These are phyloP conservation scores for Gamsiella multidivaricata DNA, from an alignment of 192 early-diverging fungal species.

Conservation along the genomic window DNA sequence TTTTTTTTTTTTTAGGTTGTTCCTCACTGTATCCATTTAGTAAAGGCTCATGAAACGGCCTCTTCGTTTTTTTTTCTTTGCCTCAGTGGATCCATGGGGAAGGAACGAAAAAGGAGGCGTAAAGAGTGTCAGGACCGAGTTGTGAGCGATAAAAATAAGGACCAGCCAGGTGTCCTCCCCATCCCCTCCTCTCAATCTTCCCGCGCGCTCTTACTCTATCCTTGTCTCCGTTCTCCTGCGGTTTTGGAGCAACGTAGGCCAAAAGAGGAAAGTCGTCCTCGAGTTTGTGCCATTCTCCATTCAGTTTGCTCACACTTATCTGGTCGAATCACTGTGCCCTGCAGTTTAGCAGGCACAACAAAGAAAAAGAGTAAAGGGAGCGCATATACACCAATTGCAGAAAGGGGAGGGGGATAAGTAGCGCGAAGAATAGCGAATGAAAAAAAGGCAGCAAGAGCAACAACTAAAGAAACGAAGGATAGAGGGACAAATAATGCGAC, in stretches of 20 bases:
- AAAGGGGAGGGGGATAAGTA: no score
- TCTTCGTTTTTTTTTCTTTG: neutral
- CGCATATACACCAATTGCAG: no score
- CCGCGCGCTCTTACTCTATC: no score
- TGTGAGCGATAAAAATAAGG: constrained; percentile 32
- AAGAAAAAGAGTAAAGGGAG: neutral
- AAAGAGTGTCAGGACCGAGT: constrained; percentile 35
- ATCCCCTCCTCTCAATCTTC: constrained; percentile 7
- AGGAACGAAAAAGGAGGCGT: constrained; percentile 48
- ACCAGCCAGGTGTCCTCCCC: constrained; percentile 8
- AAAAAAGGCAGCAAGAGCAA: neutral
- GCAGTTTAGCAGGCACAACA: no score
- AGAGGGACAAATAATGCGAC: neutral
- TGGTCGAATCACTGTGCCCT: no score
- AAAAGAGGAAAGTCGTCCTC: neutral
- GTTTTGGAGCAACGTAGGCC: neutral
- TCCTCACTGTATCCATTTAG: neutral
- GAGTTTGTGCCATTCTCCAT: neutral
- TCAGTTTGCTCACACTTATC: no score
- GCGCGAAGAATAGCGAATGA: neutral
- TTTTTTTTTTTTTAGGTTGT: neutral
- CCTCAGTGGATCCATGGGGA: constrained; percentile 17
- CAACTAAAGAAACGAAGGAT: neutral
- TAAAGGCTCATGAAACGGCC: constrained; percentile 13
- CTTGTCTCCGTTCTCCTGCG: constrained; percentile 10